Percentiles rank a stretch among this genome's conserved stretches.
Evolutionary conservation across 1,284 basidiomycete species (phyloP).

Genomic region (Cutaneotrichosporon cyanovorans): DNA sequence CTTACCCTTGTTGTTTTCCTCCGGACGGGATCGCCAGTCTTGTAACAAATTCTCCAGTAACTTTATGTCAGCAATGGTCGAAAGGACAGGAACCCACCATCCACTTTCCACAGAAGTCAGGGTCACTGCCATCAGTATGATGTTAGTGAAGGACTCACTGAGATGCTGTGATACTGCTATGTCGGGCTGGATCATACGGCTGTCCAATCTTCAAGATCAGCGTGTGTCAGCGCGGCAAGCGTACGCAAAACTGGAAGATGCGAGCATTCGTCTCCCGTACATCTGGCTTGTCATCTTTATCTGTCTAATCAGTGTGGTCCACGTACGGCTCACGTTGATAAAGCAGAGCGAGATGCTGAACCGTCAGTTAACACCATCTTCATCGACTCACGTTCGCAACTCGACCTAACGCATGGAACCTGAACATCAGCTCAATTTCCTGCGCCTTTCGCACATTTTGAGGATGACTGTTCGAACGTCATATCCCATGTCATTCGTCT

Average conservation of each 20-base stretch:
- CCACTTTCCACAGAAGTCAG: conserved; percentile 50
- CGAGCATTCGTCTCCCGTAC: conserved; percentile 28
- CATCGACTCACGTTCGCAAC: conserved; percentile 36
- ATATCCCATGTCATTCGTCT: conserved; percentile 25
- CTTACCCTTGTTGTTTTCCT: conserved; percentile 44
- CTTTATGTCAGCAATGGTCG: conserved; percentile 16
- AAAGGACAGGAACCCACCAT: conserved; percentile 25
- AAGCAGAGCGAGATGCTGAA: conserved; percentile 39
- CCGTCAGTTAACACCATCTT: not conserved
- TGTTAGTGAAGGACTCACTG: conserved; percentile 19
- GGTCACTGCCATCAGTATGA: conserved; percentile 29
- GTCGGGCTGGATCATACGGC: conserved; percentile 21
- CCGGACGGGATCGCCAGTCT: conserved; percentile 44
- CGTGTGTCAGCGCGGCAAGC: conserved; percentile 3
- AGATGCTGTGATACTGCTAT: conserved; percentile 25
- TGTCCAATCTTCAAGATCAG: conserved; percentile 23
- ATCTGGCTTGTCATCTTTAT: conserved; percentile 23
- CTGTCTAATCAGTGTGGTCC: conserved; percentile 7
- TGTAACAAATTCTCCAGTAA: conserved; percentile 44
- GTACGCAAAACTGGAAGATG: conserved; percentile 37
- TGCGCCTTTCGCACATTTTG: conserved; percentile 25
- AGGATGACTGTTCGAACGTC: conserved; percentile 22
- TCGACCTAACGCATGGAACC: conserved; percentile 36
- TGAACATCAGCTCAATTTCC: conserved; percentile 6
- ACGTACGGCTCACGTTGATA: conserved; percentile 27